Percentiles rank a stretch among this genome's conserved stretches.
Evolutionary conservation across 2,329 filamentous ascomycete species (phyloP).

Genomic region (Trichophyton benhamiae): DNA sequence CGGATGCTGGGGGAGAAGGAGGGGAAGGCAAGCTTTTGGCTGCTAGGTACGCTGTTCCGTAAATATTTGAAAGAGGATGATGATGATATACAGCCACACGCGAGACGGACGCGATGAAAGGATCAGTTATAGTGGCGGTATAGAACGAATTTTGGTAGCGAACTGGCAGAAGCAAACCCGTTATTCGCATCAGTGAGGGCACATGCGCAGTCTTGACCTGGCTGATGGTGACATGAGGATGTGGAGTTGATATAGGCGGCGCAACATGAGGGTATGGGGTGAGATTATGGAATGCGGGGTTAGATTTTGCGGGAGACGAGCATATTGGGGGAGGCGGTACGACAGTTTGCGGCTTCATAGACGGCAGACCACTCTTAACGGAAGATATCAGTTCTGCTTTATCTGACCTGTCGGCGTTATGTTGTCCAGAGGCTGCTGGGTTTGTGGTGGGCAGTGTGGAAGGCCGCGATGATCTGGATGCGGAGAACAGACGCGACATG

Average conservation of each 20-base stretch:
- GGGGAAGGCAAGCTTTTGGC: constrained; percentile 11
- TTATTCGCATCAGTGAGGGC: constrained; percentile 45
- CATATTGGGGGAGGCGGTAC: constrained; percentile 14
- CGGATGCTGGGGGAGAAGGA: constrained; percentile 14
- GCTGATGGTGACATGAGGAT: constrained; percentile 42
- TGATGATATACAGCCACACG: constrained; percentile 49
- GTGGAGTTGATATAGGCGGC: constrained; percentile 22
- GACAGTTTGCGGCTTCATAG: not conserved
- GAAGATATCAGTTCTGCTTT: not conserved
- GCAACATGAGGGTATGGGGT: constrained; percentile 14
- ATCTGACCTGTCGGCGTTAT: not conserved
- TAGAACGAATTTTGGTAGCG: constrained; percentile 51
- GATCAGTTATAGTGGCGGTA: constrained; percentile 46
- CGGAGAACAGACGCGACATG: constrained; percentile 8
- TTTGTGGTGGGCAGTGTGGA: constrained; percentile 1
- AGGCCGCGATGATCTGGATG: not conserved
- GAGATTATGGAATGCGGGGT: constrained; percentile 20
- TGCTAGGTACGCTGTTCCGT: constrained; percentile 8
- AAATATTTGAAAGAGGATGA: constrained; percentile 24
- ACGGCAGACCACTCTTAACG: constrained; percentile 2
- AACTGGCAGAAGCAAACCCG: constrained; percentile 47
- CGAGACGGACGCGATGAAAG: constrained; percentile 41
- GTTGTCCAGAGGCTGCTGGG: constrained; percentile 4
- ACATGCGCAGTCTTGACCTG: constrained; percentile 43
- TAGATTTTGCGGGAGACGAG: constrained; percentile 10